phyloP scores from a whole-genome alignment of 2,329 filamentous ascomycete genomes.

The Penicillium sp. region DNA sequence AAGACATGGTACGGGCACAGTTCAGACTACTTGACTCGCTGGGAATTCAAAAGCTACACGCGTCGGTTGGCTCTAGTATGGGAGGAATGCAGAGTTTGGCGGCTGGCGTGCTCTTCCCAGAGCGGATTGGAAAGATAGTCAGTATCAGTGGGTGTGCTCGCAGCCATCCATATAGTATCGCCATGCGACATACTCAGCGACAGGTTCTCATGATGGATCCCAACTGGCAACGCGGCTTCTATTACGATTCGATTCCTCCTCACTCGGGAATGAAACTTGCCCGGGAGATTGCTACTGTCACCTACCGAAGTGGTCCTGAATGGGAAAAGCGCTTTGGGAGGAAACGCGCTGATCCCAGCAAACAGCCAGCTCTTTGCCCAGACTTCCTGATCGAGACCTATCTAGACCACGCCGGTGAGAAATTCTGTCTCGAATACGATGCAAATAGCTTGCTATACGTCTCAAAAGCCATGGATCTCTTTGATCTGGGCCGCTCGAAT shows the following conservation, averaged over 20 bases:
- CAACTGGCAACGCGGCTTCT: conserved; percentile 93
- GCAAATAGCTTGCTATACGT: conserved; percentile 94
- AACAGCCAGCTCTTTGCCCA: conserved; percentile 88
- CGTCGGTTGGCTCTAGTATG: conserved; percentile 95
- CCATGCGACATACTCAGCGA: conserved; percentile 95
- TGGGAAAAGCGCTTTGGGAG: conserved; percentile 95
- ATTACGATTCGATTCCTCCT: conserved; percentile 82
- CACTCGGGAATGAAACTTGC: conserved; percentile 98
- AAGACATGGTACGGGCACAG: conserved; percentile 96
- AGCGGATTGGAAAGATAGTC: conserved; percentile 75
- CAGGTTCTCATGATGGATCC: conserved; percentile 99
- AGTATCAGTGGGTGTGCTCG: conserved; percentile 91
- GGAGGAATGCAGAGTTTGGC: conserved; percentile 96
- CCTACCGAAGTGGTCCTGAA: conserved; percentile 91
- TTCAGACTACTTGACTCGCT: conserved; percentile 81
- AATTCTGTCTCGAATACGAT: conserved; percentile 95
- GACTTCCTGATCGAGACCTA: conserved; percentile 99
- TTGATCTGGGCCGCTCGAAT: conserved; percentile 75
- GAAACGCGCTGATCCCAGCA: conserved; percentile 76
- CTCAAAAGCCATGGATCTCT: conserved; percentile 98
- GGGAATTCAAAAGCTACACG: conserved; percentile 74
- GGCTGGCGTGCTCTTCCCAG: conserved; percentile 76
- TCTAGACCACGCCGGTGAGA: conserved; percentile 94
- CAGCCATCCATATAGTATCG: conserved; percentile 95
- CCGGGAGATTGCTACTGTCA: conserved; percentile 94